Evolutionary conservation across 768 basidiomycete genomes (phyloP).

Genomic region (Collybiopsis luxurians): DNA sequence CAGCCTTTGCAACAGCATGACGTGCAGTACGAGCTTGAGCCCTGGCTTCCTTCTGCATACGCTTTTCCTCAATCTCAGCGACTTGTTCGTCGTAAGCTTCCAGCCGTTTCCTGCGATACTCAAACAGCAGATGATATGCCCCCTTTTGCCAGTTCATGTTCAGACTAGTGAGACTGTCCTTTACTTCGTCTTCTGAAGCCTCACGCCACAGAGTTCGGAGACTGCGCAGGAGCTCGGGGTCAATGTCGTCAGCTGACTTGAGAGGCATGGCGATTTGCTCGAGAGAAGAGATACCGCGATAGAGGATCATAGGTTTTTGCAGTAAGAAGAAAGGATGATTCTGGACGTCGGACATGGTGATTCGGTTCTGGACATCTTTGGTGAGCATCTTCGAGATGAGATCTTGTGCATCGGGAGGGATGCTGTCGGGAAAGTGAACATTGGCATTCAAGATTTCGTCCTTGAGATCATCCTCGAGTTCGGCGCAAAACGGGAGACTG

Average conservation of each 20-base stretch:
- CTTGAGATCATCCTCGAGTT: slow-evolving; percentile 73
- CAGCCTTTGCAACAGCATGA: slow-evolving; percentile 17
- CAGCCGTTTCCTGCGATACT: slow-evolving; percentile 73
- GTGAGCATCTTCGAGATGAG: slow-evolving; percentile 80
- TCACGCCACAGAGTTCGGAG: slow-evolving; percentile 91
- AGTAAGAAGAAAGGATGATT: slow-evolving; percentile 76
- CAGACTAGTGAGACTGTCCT: slow-evolving; percentile 58
- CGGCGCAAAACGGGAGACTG: slow-evolving; percentile 90
- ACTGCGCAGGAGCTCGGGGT: slow-evolving; percentile 88
- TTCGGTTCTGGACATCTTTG: slow-evolving; percentile 69
- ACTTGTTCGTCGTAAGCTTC: slow-evolving; percentile 75
- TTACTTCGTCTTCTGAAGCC: slow-evolving; percentile 69
- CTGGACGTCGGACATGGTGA: slow-evolving; percentile 80
- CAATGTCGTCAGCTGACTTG: slow-evolving; percentile 60
- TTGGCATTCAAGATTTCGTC: slow-evolving; percentile 74
- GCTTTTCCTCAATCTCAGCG: slow-evolving; percentile 35
- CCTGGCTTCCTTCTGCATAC: slow-evolving; percentile 22
- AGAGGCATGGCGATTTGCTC: slow-evolving; percentile 71
- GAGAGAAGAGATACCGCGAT: slow-evolving; percentile 53
- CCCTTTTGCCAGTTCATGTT: slow-evolving; percentile 94
- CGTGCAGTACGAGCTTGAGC: slow-evolving; percentile 22
- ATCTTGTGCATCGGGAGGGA: slow-evolving; percentile 70
- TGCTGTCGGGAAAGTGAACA: slow-evolving; percentile 70
- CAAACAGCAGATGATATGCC: slow-evolving; percentile 86
- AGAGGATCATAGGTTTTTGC: slow-evolving; percentile 41